Conservation (phyloP, 2,329 filamentous ascomycete genomes). For the Cladophialophora bantiana region DNA sequence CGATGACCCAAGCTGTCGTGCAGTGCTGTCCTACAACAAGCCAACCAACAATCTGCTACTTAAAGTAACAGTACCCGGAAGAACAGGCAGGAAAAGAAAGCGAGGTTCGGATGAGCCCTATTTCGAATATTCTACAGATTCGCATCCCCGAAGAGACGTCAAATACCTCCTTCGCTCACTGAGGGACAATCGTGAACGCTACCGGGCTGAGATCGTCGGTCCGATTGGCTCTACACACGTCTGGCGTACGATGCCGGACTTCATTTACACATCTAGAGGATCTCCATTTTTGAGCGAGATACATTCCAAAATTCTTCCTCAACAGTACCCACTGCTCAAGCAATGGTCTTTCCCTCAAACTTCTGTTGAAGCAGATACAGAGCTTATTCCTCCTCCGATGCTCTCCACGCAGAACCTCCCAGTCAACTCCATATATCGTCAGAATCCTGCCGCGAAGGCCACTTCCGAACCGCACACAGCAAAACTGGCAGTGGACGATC, state of each 20-base stretch:
- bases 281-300: constrained; percentile 76
- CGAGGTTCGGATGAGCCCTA: constrained; percentile 75
- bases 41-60: constrained; percentile 83
- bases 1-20: constrained; percentile 78
- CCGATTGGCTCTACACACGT: constrained; percentile 81
- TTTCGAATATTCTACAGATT: constrained; percentile 52
- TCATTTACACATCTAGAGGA: constrained; percentile 76
- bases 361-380: constrained; percentile 65
- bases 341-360: constrained; percentile 72
- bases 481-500: constrained; percentile 67
- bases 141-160: constrained; percentile 59
- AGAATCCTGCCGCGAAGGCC: constrained; percentile 79
- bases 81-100: constrained; percentile 86
- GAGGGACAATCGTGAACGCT: constrained; percentile 72
- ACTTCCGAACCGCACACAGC: constrained; percentile 61
- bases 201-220: constrained; percentile 74
- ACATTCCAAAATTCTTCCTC: constrained; percentile 72
- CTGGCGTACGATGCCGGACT: constrained; percentile 82
- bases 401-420: constrained; percentile 42
- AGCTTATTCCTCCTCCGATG: constrained; percentile 72
- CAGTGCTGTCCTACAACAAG: constrained; percentile 77
- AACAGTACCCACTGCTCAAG: constrained; percentile 69
- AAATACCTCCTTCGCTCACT: constrained; percentile 67
- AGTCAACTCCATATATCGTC: constrained; percentile 68
- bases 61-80: constrained; percentile 83